Percentiles rank a stretch among this genome's conserved stretches.
These are phyloP conservation scores for Colletotrichum tofieldiae DNA, from an alignment of 2,329 filamentous ascomycete species.

Conservation along the genomic window DNA sequence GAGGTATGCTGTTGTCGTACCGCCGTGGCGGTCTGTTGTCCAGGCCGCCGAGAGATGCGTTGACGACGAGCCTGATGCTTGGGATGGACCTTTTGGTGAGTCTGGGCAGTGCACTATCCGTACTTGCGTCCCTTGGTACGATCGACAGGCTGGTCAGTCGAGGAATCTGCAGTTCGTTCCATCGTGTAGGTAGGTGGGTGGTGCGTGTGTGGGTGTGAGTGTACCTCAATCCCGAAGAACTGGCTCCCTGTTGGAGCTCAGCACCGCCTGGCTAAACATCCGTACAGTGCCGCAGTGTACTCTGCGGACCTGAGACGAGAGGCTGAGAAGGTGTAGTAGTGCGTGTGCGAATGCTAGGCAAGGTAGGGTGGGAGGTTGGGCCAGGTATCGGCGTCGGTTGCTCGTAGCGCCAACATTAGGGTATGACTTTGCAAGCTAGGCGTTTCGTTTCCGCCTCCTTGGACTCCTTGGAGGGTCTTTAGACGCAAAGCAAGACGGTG, in stretches of 20 bases:
- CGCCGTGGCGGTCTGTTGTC: slow-evolving; percentile 32
- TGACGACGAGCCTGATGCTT: slow-evolving; percentile 14
- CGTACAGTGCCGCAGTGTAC: slow-evolving; percentile 14
- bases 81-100: neutral
- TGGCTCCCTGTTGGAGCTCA: neutral
- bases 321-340: neutral
- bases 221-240: slow-evolving; percentile 17
- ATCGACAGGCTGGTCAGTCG: slow-evolving; percentile 11
- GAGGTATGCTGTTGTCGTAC: slow-evolving; percentile 34
- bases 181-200: slow-evolving; percentile 6
- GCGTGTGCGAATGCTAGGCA: neutral
- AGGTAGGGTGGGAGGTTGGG: too few relatives aligned
- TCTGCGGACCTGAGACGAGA: neutral
- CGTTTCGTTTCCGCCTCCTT: slow-evolving; percentile 11
- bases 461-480: slow-evolving; percentile 2
- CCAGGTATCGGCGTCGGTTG: neutral
- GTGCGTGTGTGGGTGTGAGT: neutral
- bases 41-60: slow-evolving; percentile 35
- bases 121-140: neutral
- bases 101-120: neutral
- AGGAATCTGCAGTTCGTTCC: slow-evolving; percentile 40
- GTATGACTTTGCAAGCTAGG: slow-evolving; percentile 1
- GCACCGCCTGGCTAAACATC: neutral
- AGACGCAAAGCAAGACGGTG: slow-evolving; percentile 3
- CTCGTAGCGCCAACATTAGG: slow-evolving; percentile 17